phyloP scores from a whole-genome alignment of 768 basidiomycete species.

The Naematelia encephala region DNA sequence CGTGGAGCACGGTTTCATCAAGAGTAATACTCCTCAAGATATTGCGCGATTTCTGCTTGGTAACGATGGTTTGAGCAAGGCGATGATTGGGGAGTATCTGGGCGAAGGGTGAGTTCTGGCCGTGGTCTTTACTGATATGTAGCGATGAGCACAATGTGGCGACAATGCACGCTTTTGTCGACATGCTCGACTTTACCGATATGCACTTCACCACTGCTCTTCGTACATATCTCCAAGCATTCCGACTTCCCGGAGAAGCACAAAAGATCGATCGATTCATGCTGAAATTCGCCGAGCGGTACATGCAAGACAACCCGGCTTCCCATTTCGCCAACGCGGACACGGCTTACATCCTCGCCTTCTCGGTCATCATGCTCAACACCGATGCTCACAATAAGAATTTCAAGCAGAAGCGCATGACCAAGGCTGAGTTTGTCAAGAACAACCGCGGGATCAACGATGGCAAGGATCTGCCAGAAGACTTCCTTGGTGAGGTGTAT shows the following conservation, averaged over 20 bases:
- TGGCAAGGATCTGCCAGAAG: slow-evolving; percentile 78
- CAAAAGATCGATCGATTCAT: slow-evolving; percentile 99
- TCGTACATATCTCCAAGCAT: slow-evolving; percentile 84
- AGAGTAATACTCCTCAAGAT: slow-evolving; percentile 65
- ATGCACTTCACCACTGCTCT: slow-evolving; percentile 83
- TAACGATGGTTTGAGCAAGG: slow-evolving; percentile 90
- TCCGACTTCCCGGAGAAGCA: slow-evolving; percentile 93
- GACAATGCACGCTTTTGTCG: slow-evolving; percentile 96
- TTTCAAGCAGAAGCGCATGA: slow-evolving; percentile 84
- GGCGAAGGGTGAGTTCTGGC: slow-evolving; percentile 77
- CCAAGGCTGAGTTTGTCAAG: slow-evolving; percentile 81
- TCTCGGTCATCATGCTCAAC: slow-evolving; percentile 92
- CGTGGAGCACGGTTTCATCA: slow-evolving; percentile 80
- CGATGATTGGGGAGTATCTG: slow-evolving; percentile 95
- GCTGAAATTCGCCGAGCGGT: slow-evolving; percentile 97
- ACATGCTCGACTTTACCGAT: slow-evolving; percentile 79
- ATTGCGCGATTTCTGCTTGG: slow-evolving; percentile 79
- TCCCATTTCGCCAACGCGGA: slow-evolving; percentile 93
- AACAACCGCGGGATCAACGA: slow-evolving; percentile 98
- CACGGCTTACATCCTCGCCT: slow-evolving; percentile 89
- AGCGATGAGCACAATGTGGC: slow-evolving; percentile 87
- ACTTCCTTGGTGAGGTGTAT: slow-evolving; percentile 70
- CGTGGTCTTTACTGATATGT: neutral
- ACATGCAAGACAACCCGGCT: slow-evolving; percentile 79
- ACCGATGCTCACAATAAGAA: slow-evolving; percentile 96